phyloP scores from a whole-genome alignment of 2,329 filamentous ascomycete species.

The Stemphylium vesicarium region DNA sequence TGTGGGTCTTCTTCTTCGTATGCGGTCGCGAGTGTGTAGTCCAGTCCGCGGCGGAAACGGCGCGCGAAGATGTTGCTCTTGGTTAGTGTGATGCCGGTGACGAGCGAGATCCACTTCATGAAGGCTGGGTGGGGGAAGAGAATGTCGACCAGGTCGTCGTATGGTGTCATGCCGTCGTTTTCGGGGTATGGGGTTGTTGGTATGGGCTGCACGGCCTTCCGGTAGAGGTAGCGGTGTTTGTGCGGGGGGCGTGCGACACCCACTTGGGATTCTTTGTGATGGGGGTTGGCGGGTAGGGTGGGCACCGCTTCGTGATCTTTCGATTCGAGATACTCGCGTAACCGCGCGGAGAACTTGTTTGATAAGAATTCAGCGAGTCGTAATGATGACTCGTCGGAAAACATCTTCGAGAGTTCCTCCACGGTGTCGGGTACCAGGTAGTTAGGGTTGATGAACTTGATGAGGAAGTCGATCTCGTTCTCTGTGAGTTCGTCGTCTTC shows the following conservation, averaged over 20 bases:
- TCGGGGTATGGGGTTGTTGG: slow-evolving; percentile 43
- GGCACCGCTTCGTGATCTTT: slow-evolving; percentile 53
- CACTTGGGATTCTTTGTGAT: slow-evolving; percentile 49
- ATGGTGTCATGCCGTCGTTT: slow-evolving; percentile 47
- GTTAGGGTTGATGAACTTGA: slow-evolving; percentile 86
- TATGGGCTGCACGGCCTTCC: slow-evolving; percentile 60
- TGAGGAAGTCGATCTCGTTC: slow-evolving; percentile 83
- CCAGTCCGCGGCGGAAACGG: slow-evolving; percentile 82
- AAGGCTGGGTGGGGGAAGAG: slow-evolving; percentile 87
- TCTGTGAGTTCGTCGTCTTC: slow-evolving; percentile 70
- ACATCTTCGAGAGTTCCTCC: slow-evolving; percentile 79
- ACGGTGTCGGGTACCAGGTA: slow-evolving; percentile 93
- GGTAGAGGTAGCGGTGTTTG: slow-evolving; percentile 92
- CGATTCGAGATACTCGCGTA: slow-evolving; percentile 75
- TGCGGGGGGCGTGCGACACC: slow-evolving; percentile 84
- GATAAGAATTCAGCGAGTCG: slow-evolving; percentile 80
- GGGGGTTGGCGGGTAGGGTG: slow-evolving; percentile 46
- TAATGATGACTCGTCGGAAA: slow-evolving; percentile 82
- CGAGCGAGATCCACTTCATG: slow-evolving; percentile 84
- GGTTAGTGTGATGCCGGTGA: slow-evolving; percentile 76
- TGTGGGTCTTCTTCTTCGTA: slow-evolving; percentile 75
- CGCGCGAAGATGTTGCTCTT: slow-evolving; percentile 81
- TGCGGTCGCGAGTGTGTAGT: slow-evolving; percentile 92
- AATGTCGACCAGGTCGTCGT: slow-evolving; percentile 79
- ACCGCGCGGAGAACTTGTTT: slow-evolving; percentile 73